A percentile compares a stretch with the other conserved stretches of the same genome.
These are phyloP conservation scores for Lachnellula suecica DNA, from an alignment of 2,329 filamentous ascomycete species.

Conservation along the genomic window DNA sequence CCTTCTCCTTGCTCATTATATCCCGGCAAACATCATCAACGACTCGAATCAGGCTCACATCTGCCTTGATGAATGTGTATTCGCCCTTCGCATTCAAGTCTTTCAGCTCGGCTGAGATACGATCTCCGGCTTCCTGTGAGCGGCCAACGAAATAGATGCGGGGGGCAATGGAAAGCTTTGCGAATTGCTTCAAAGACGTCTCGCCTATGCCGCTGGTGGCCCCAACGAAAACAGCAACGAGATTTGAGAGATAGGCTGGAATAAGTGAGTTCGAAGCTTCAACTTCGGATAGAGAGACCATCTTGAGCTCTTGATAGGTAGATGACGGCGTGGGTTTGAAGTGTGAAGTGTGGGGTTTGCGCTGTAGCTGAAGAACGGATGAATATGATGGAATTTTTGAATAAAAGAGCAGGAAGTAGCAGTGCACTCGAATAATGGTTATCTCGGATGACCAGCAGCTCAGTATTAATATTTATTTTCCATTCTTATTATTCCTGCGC, in stretches of 20 bases:
- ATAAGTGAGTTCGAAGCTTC: slow-evolving; percentile 12
- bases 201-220: slow-evolving; percentile 50
- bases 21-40: slow-evolving; percentile 48
- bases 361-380: background rate
- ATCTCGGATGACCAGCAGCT: too few species aligned
- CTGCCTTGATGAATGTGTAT: slow-evolving; percentile 42
- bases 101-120: slow-evolving; percentile 35
- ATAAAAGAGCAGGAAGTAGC: too few species aligned
- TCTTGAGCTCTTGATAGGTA: background rate
- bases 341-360: too few species aligned
- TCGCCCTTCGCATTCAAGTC: slow-evolving; percentile 39
- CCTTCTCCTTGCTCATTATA: slow-evolving; percentile 47
- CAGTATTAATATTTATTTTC: background rate
- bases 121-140: slow-evolving; percentile 37
- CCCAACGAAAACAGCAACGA: slow-evolving; percentile 50
- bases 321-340: background rate
- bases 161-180: slow-evolving; percentile 36
- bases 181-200: slow-evolving; percentile 42
- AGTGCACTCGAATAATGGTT: too few species aligned
- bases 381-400: background rate
- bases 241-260: slow-evolving; percentile 30
- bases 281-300: slow-evolving; percentile 8
- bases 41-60: slow-evolving; percentile 42
- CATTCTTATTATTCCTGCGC: too few species aligned
- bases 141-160: slow-evolving; percentile 47